phyloP scores from a whole-genome alignment of 331 rosid species.

The Rosa hybrid region DNA sequence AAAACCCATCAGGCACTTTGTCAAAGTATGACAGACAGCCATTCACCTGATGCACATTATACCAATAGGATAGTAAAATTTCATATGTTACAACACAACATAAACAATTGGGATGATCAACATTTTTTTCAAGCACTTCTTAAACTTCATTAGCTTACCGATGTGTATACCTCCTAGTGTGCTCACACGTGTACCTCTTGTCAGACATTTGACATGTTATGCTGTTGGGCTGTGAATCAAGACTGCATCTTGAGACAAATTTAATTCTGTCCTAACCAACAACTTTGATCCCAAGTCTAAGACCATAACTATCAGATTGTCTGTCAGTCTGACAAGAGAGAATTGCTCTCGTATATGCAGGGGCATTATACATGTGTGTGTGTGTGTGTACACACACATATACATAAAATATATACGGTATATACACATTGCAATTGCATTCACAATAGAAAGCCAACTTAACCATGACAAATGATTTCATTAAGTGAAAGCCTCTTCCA shows the following conservation, averaged over 20 bases:
- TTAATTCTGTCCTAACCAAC: neutral
- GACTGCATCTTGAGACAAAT: neutral
- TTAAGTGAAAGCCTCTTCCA: neutral
- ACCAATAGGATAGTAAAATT: constrained; percentile 27
- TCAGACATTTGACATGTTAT: constrained; percentile 8
- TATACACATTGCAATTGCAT: neutral
- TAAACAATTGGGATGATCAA: neutral
- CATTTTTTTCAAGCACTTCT: neutral
- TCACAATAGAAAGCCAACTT: neutral
- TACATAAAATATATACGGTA: neutral
- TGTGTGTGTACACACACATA: neutral
- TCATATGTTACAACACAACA: neutral
- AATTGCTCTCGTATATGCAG: neutral
- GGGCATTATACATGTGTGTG: neutral
- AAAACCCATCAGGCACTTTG: constrained; percentile 93
- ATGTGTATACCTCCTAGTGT: neutral
- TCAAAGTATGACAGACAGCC: constrained; percentile 92
- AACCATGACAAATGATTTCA: neutral
- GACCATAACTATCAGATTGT: neutral
- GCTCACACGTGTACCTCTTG: neutral
- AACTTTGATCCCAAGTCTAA: neutral
- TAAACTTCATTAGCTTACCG: neutral
- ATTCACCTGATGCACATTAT: constrained; percentile 71
- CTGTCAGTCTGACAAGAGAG: neutral
- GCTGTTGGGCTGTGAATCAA: neutral